Percentiles rank a stretch among this genome's conserved stretches.
phyloP scores from a whole-genome alignment of 768 basidiomycete species.

The Trametes sanguinea region DNA sequence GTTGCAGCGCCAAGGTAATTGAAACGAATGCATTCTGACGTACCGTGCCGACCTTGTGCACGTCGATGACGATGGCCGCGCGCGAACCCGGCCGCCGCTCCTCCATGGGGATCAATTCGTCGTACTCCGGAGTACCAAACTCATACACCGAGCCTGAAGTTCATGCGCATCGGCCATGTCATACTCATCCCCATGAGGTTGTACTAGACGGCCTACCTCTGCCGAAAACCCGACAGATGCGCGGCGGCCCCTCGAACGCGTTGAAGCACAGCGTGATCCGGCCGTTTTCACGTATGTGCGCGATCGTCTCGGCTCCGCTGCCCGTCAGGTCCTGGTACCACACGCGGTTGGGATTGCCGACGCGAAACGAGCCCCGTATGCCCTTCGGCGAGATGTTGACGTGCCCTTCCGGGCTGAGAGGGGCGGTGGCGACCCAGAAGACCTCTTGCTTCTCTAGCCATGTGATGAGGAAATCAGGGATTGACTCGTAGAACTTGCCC shows the following conservation, averaged over 20 bases:
- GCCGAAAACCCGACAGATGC: slow-evolving; percentile 63
- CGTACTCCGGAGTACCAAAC: slow-evolving; percentile 63
- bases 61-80: slow-evolving; percentile 59
- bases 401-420: slow-evolving; percentile 57
- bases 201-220: slow-evolving; percentile 42
- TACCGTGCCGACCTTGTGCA: slow-evolving; percentile 58
- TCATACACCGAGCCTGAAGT: slow-evolving; percentile 57
- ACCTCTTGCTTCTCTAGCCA: slow-evolving; percentile 67
- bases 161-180: not conserved
- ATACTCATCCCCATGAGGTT: too few relatives aligned
- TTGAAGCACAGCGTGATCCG: slow-evolving; percentile 63
- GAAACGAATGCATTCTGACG: slow-evolving; percentile 18
- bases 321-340: slow-evolving; percentile 81
- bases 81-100: slow-evolving; percentile 60
- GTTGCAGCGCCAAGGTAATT: slow-evolving; percentile 23
- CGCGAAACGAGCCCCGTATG: slow-evolving; percentile 58
- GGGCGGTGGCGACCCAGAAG: slow-evolving; percentile 73
- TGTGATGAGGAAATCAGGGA: slow-evolving; percentile 51
- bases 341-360: slow-evolving; percentile 51
- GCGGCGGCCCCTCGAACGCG: slow-evolving; percentile 61
- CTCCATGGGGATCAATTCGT: slow-evolving; percentile 47
- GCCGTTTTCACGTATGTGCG: slow-evolving; percentile 64
- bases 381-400: slow-evolving; percentile 74
- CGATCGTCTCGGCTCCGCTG: slow-evolving; percentile 62
- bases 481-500: slow-evolving; percentile 59